A percentile compares a stretch with the other conserved stretches of the same genome.
phyloP scores from a whole-genome alignment of 257 asterid genomes.

The Solanum pinnatisectum region DNA sequence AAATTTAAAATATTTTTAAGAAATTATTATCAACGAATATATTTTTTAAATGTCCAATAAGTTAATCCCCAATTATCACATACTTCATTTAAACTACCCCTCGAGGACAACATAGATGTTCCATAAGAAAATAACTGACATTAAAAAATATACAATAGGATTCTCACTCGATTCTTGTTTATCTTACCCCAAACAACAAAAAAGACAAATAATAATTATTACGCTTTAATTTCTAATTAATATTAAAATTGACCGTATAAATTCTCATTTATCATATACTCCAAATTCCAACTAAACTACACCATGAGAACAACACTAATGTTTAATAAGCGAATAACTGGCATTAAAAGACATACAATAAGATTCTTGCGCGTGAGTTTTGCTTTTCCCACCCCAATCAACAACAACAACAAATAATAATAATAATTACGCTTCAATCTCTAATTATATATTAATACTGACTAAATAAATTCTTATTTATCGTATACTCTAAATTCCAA shows the following conservation, averaged over 20 bases:
- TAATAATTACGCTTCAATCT: neutral
- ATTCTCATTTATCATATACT: neutral
- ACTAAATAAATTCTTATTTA: neutral
- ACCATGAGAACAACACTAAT: neutral
- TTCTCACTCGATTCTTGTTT: neutral
- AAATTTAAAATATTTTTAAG: neutral
- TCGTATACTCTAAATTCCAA: neutral
- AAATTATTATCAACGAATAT: too few relatives aligned
- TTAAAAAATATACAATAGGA: neutral
- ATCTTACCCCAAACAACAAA: too few relatives aligned
- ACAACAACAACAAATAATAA: neutral
- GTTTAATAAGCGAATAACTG: too few relatives aligned
- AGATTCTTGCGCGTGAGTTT: neutral
- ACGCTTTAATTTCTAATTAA: neutral
- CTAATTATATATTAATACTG: neutral
- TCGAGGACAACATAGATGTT: neutral
- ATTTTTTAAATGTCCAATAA: too few relatives aligned
- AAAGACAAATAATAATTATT: neutral
- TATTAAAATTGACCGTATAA: neutral
- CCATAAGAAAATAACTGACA: neutral
- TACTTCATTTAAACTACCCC: neutral
- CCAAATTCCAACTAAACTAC: neutral
- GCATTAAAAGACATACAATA: too few relatives aligned
- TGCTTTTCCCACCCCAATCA: neutral
- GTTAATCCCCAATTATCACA: neutral